Evolutionary conservation across 2,329 filamentous ascomycete genomes (phyloP), one percentile per base, ranked within the genome.

Genomic region (Claviceps purpurea): DNA sequence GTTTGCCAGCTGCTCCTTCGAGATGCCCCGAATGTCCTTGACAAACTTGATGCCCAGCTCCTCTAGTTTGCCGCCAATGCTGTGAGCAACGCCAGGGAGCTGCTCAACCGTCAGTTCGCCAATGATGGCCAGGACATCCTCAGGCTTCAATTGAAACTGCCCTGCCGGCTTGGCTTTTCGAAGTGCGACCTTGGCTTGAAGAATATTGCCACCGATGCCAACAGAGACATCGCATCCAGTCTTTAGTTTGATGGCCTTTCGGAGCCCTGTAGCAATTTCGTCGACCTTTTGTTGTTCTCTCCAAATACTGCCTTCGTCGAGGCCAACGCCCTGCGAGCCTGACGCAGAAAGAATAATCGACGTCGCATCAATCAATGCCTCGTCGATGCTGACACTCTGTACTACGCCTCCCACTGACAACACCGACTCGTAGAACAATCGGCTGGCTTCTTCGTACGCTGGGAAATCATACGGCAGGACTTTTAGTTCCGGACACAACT

Each of bases 371-470:
- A 98, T 71, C 7, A 98, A 76, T 1, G 89, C 93, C 68, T 98
- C 94, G 58, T 98, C 94, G 46, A 98, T 87, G 62, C 93, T 97
- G 50, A 98, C 91, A 61, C 93, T 97, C 64, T 98, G 93, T 0
- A 97, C 89, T 18, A 88, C 69, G 1, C 89, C 91, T 18, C 85
- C 89, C 8, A 89, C 74, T 5, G 81, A 78, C 38, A 97, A 69
- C 11, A 98, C 87, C 1, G 84, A 81, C 55, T 88, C 82, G 60
- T 98, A 98, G 60, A 98, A 98, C 2, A 81, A 75, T 52, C 80
- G 78, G 62, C 93, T 98, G 1, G 90, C 89, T 54, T 90, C 85
- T 71, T 98, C 93, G 59, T 98, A 98, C 0, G 83, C 91, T 2
- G 87, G 84, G 62, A 97, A 98, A 62, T 98, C 90, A 60, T 98